Percentiles rank a stretch among this genome's conserved stretches.
Evolutionary conservation across 2,329 filamentous ascomycete genomes (phyloP).

Genomic region (Epichloe uncinata): DNA sequence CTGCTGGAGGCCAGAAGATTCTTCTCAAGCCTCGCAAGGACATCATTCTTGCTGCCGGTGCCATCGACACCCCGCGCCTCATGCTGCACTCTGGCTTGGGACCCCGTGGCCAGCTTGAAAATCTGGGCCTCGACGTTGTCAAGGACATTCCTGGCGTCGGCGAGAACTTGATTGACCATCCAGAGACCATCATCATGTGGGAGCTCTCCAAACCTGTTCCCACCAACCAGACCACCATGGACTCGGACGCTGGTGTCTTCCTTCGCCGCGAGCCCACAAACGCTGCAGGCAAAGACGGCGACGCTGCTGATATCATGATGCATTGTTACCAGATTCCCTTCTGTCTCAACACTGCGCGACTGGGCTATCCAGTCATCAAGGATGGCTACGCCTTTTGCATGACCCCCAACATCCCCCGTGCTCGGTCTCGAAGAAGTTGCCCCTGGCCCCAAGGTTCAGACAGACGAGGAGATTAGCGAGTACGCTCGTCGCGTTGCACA

Average conservation of each 20-base stretch:
- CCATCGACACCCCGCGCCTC: slow-evolving; percentile 65
- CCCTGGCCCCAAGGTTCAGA: slow-evolving; percentile 58
- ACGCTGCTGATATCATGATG: slow-evolving; percentile 84
- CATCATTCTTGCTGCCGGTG: slow-evolving; percentile 67
- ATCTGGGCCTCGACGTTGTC: slow-evolving; percentile 41
- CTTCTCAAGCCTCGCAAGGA: slow-evolving; percentile 56
- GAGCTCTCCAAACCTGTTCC: slow-evolving; percentile 69
- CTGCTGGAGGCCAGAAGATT: slow-evolving; percentile 38
- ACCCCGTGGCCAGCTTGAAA: slow-evolving; percentile 37
- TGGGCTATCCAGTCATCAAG: slow-evolving; percentile 51
- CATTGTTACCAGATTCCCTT: slow-evolving; percentile 96
- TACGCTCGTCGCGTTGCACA: slow-evolving; percentile 73
- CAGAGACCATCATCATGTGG: slow-evolving; percentile 51
- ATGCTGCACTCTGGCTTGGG: slow-evolving; percentile 46
- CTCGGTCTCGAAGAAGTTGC: slow-evolving; percentile 69
- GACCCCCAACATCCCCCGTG: slow-evolving; percentile 81
- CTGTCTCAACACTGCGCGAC: slow-evolving; percentile 67
- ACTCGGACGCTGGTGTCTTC: slow-evolving; percentile 82
- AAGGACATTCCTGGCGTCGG: slow-evolving; percentile 46
- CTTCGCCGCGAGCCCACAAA: slow-evolving; percentile 63
- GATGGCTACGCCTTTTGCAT: slow-evolving; percentile 83
- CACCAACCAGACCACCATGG: slow-evolving; percentile 74
- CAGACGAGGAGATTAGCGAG: slow-evolving; percentile 67
- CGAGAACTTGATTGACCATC: slow-evolving; percentile 48
- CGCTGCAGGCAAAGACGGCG: slow-evolving; percentile 53